Evolutionary conservation across 148 eudicot genomes (phyloP), one percentile per base, ranked within the genome.

Genomic region (Heliamphora exappendiculata): DNA sequence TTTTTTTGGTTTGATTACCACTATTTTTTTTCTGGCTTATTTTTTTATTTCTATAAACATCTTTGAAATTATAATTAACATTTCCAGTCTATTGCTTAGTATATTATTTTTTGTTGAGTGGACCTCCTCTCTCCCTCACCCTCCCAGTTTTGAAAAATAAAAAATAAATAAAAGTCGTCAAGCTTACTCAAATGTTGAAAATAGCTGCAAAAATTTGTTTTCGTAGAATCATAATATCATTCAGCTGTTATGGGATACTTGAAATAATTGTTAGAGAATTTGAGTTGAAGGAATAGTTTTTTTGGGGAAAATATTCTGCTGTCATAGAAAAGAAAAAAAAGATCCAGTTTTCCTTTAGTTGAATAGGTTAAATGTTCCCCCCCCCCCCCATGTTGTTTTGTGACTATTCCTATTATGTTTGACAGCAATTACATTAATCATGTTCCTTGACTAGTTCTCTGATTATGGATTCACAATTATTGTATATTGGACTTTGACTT

Each of bases 391-490:
- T 3, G 31, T 17, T 39, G 11, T 16, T 67, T 69, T 14, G 55
- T 0, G 12, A 45, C 31, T 26, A 41, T 42, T 41, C 22, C n/a
- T 17, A 67, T n/a, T n/a, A 22, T n/a, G 12, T 14, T 1, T 39
- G 71, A 22, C 28, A 42, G n/a, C 47, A 66, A 19, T 9, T 36
- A 45, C 70, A 37, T 65, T 65, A 11, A 41, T 41, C 29, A 67
- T 67, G 50, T 67, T 67, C 71, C 71, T 4, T 67, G 71, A 66
- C 16, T 66, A 41, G 29, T 67, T 24, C 44, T 41, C 50, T 39
- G 44, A n/a, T 28, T n/a, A 20, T 24, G 34, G 10, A 42, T 44
- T 67, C 33, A 4, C 11, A 57, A n/a, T 29, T 41, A 47, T 17
- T 50, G 16, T 70, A 16, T 12, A 50, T 29, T 31, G 58, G 28